Evolutionary conservation across 1,284 basidiomycete genomes (phyloP).

Genomic region (Pseudozyma thailandica): DNA sequence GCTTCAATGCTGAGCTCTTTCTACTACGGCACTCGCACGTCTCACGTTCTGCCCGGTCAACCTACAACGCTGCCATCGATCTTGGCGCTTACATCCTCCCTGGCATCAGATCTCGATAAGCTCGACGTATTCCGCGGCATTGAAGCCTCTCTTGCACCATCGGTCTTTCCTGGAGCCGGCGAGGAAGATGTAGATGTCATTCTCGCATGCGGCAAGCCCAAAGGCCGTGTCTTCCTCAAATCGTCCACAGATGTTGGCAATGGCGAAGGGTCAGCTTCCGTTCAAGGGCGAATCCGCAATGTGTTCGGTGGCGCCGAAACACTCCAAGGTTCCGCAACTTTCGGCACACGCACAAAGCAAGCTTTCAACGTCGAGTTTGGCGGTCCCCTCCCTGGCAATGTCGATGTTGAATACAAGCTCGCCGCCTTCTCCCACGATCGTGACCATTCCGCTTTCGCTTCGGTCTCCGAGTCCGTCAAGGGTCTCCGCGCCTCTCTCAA

Average conservation of each 20-base stretch:
- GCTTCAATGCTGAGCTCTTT: slow-evolving; percentile 49
- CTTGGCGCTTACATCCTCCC: slow-evolving; percentile 77
- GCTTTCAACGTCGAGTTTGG: slow-evolving; percentile 73
- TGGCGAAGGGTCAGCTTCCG: slow-evolving; percentile 78
- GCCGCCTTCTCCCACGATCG: slow-evolving; percentile 75
- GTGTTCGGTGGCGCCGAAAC: slow-evolving; percentile 91
- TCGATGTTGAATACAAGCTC: slow-evolving; percentile 76
- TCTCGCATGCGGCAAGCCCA: slow-evolving; percentile 78
- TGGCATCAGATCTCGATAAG: slow-evolving; percentile 76
- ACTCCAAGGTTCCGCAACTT: slow-evolving; percentile 82
- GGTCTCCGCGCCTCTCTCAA: slow-evolving; percentile 77
- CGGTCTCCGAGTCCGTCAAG: slow-evolving; percentile 76
- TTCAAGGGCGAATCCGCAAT: slow-evolving; percentile 72
- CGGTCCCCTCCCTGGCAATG: slow-evolving; percentile 68
- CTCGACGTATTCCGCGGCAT: slow-evolving; percentile 82
- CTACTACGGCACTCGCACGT: slow-evolving; percentile 65
- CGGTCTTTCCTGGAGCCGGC: slow-evolving; percentile 73
- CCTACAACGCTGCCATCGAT: slow-evolving; percentile 59
- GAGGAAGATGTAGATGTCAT: slow-evolving; percentile 85
- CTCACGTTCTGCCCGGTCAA: slow-evolving; percentile 53
- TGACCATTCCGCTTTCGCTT: slow-evolving; percentile 78
- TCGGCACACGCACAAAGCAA: slow-evolving; percentile 87
- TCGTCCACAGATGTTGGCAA: slow-evolving; percentile 93
- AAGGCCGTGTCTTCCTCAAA: slow-evolving; percentile 81
- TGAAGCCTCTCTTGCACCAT: slow-evolving; percentile 78